A percentile compares a stretch with the other conserved stretches of the same genome.
These are phyloP conservation scores for Sporisorium iseilematis-ciliati DNA, from an alignment of 1,284 basidiomycete species.

Conservation along the genomic window DNA sequence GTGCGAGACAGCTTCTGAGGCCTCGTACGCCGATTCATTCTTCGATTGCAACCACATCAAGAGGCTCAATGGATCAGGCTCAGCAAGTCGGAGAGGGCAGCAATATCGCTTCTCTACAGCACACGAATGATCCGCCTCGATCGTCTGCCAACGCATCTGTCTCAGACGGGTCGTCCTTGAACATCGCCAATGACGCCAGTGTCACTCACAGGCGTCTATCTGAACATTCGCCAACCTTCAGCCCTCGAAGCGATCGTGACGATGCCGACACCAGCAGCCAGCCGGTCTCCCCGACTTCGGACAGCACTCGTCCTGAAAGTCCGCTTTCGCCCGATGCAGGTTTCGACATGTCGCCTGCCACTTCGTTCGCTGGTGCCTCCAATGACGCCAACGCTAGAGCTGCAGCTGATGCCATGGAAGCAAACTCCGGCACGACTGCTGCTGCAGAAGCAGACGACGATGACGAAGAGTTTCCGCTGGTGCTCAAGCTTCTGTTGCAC, in stretches of 20 bases:
- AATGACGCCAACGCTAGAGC: neutral
- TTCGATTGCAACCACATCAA: neutral
- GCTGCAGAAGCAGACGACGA: constrained; percentile 29
- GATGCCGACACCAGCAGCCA: constrained; percentile 14
- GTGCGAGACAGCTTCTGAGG: constrained; percentile 32
- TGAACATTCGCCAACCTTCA: neutral
- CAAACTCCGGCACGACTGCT: neutral
- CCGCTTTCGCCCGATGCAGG: constrained; percentile 2
- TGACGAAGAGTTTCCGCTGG: constrained; percentile 50
- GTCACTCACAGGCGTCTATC: neutral
- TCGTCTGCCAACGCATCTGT: no score
- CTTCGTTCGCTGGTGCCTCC: neutral
- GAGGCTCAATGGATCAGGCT: neutral
- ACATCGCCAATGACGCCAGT: neutral
- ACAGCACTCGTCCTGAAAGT: constrained; percentile 29
- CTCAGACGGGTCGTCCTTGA: neutral
- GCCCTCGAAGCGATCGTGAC: neutral
- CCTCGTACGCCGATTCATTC: constrained; percentile 31
- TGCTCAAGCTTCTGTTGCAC: constrained; percentile 58
- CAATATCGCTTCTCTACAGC: neutral
- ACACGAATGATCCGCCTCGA: neutral
- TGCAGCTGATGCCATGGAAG: neutral
- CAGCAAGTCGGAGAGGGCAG: neutral
- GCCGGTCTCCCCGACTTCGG: constrained; percentile 25
- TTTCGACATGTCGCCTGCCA: neutral